Percentiles rank a stretch among this genome's conserved stretches.
These are phyloP conservation scores for Chenopodium quinoa DNA, from an alignment of 148 eudicot species.

Conservation along the genomic window DNA sequence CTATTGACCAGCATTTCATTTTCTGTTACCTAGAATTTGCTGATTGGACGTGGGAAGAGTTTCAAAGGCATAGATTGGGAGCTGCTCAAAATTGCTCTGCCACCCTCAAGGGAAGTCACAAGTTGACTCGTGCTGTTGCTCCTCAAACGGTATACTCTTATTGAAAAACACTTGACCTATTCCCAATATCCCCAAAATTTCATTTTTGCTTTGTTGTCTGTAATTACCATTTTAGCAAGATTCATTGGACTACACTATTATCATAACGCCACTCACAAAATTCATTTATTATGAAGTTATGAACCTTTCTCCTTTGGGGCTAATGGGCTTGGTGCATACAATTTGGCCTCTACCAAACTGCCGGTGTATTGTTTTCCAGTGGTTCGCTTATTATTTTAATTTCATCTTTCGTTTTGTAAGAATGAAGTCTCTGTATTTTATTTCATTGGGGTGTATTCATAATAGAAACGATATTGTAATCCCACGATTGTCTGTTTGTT, in stretches of 20 bases:
- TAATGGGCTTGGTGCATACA: too few species aligned
- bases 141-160: slow-evolving; percentile 56
- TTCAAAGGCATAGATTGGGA: slow-evolving; percentile 63
- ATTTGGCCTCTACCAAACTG: too few species aligned
- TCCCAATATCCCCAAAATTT: not conserved
- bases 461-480: not conserved
- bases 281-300: too few species aligned
- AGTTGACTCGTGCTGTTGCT: slow-evolving; percentile 51
- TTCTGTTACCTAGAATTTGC: slow-evolving; percentile 57
- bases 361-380: too few species aligned
- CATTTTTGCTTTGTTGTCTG: not conserved
- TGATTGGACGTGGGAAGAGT: slow-evolving; percentile 96
- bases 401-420: too few species aligned
- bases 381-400: too few species aligned
- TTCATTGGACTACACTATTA: not conserved
- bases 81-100: slow-evolving; percentile 99
- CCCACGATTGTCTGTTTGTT: not conserved
- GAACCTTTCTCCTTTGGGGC: too few species aligned
- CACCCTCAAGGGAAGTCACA: slow-evolving; percentile 80
- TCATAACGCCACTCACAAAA: too few species aligned
- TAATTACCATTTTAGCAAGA: not conserved
- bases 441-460: not conserved
- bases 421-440: not conserved
- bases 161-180: not conserved
- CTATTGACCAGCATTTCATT: not conserved